Evolutionary conservation across 2,329 filamentous ascomycete species (phyloP).

Genomic region (Botrytis byssoidea): DNA sequence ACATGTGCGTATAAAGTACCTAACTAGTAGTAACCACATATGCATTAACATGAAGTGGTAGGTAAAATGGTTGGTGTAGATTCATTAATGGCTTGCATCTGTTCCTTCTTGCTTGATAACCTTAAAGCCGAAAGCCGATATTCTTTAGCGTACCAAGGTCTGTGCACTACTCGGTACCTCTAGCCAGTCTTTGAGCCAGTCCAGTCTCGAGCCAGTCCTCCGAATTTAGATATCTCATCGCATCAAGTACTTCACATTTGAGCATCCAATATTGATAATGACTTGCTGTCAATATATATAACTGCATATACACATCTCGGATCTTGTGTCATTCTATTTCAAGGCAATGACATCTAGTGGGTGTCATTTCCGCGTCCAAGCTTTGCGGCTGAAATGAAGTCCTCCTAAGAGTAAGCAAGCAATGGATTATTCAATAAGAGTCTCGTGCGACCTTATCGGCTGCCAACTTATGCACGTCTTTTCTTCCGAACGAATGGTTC

Average conservation of each 20-base stretch:
- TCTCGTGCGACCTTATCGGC: constrained; percentile 11
- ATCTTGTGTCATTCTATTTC: not conserved
- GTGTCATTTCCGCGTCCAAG: not conserved
- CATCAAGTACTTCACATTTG: not conserved
- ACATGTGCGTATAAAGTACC: not conserved
- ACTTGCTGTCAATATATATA: not conserved
- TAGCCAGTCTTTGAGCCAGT: not conserved
- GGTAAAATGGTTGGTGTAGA: not conserved
- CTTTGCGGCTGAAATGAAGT: constrained; percentile 9
- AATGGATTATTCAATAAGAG: not conserved
- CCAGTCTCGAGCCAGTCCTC: not conserved
- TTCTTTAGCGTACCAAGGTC: not conserved
- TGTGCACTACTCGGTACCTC: not conserved
- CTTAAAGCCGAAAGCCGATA: not conserved
- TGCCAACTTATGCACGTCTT: constrained; percentile 14
- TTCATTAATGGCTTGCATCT: not conserved
- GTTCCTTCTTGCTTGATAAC: not conserved
- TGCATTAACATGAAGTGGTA: not conserved
- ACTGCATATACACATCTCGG: not conserved
- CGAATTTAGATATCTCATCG: not conserved
- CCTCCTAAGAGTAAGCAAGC: not conserved
- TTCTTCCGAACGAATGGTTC: constrained; percentile 18
- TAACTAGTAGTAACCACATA: not conserved
- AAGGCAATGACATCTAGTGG: not conserved
- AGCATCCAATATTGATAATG: not conserved